Conservation (phyloP, 129 eudicot species). For the Escallonia herrerae region DNA sequence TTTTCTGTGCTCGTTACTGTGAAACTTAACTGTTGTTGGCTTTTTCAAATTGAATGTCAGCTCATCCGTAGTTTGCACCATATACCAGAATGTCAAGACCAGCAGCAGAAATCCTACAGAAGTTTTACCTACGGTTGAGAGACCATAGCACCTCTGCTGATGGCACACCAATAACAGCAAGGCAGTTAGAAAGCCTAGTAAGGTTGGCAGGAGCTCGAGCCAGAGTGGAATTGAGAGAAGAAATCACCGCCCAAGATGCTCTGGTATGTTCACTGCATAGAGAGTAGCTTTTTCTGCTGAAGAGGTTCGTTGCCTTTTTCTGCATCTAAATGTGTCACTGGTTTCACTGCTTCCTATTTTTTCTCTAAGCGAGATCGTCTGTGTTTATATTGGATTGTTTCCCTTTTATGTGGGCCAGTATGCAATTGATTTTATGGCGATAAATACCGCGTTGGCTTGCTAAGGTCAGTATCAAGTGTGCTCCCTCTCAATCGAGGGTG, state of each 20-base stretch:
- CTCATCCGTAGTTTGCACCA: no score
- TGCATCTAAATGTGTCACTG: no score
- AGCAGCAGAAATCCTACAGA: conserved; percentile 91
- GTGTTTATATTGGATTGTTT: no score
- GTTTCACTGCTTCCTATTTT: no score
- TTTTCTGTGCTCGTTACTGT: conserved; percentile 1
- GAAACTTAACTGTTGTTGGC: no score
- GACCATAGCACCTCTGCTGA: conserved; percentile 82
- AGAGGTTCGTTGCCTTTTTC: neutral
- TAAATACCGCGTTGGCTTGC: neutral
- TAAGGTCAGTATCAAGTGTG: no score
- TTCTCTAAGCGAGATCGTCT: no score
- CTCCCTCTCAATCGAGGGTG: no score
- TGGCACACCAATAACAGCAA: conserved; percentile 96
- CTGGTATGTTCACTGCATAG: conserved; percentile 37
- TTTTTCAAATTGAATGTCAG: no score
- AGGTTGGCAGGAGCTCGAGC: conserved; percentile 97
- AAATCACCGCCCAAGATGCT: conserved; percentile 82
- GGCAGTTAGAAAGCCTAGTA: conserved; percentile 90
- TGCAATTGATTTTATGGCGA: neutral
- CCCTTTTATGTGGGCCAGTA: neutral
- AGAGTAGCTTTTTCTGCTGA: conserved; percentile 5
- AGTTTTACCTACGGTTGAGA: conserved; percentile 78
- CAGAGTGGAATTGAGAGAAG: conserved; percentile 80
- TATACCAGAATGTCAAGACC: conserved; percentile 63